A percentile compares a stretch with the other conserved stretches of the same genome.
Evolutionary conservation across 257 asterid genomes (phyloP).

Genomic region (Solanum bulbocastanum): DNA sequence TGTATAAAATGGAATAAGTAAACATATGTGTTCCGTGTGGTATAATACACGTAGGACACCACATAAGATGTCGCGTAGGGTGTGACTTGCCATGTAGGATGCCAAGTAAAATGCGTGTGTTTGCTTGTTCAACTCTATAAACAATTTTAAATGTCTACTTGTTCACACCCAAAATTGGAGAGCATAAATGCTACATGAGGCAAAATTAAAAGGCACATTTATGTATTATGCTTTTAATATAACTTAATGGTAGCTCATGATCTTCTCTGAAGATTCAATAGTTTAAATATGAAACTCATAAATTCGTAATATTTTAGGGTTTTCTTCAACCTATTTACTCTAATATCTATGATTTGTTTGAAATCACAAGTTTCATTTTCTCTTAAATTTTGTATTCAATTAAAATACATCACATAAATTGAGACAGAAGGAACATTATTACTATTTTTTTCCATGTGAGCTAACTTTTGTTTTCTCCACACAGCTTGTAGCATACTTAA

Average conservation of each 20-base stretch:
- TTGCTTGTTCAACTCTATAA: no score
- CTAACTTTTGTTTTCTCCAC: not conserved
- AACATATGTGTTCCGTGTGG: no score
- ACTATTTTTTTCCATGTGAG: not conserved
- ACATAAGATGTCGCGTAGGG: no score
- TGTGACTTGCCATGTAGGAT: no score
- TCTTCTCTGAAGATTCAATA: not conserved
- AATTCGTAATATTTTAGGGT: not conserved
- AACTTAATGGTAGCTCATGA: not conserved
- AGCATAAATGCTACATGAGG: no score
- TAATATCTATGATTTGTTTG: not conserved
- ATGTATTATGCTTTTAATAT: not conserved
- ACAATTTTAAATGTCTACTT: not conserved
- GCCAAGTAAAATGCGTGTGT: no score
- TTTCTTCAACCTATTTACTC: not conserved
- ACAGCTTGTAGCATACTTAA: slow-evolving; percentile 74
- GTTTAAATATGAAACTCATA: not conserved
- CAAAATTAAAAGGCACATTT: no score
- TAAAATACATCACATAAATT: not conserved
- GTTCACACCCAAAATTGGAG: not conserved
- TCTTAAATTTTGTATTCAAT: not conserved
- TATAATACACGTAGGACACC: not conserved
- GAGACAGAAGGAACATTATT: not conserved
- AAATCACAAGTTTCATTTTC: not conserved
- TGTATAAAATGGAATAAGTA: no score